Conservation (phyloP, 257 asterid genomes). For the Oldenlandia corymbosa region DNA sequence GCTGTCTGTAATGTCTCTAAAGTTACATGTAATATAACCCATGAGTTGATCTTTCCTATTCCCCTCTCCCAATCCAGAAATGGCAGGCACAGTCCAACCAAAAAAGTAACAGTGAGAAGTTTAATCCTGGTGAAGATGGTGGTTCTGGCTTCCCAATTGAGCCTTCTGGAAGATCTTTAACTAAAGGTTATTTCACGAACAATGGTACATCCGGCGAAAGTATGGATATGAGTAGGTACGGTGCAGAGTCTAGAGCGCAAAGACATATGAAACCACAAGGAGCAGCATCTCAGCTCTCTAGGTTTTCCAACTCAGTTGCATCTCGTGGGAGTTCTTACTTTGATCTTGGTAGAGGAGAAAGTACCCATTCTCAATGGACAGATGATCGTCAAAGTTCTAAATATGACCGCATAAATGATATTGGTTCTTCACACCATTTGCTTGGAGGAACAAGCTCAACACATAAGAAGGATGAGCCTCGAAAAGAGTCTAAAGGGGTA, state of each 20-base stretch:
- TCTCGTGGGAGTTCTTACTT: constrained; percentile 52
- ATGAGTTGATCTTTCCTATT: background rate
- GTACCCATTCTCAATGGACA: constrained; percentile 43
- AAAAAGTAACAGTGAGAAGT: constrained; percentile 54
- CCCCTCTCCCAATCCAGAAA: constrained; percentile 38
- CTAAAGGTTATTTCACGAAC: constrained; percentile 28
- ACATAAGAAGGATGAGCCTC: constrained; percentile 42
- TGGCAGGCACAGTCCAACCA: constrained; percentile 44
- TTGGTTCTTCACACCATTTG: constrained; percentile 55
- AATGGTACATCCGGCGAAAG: constrained; percentile 28
- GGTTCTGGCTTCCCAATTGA: constrained; percentile 46
- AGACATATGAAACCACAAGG: constrained; percentile 47
- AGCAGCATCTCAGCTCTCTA: constrained; percentile 50
- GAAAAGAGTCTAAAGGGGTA: constrained; percentile 41
- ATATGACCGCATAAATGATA: constrained; percentile 40
- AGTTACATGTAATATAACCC: background rate
- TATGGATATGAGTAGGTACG: constrained; percentile 19
- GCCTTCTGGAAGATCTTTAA: constrained; percentile 34
- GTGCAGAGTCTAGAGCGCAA: constrained; percentile 44
- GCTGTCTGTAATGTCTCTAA: background rate
- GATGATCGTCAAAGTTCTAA: constrained; percentile 25
- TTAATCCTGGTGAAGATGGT: constrained; percentile 42
- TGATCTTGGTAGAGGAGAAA: constrained; percentile 50
- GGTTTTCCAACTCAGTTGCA: constrained; percentile 75
- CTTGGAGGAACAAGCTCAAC: constrained; percentile 44